Evolutionary conservation across 2,329 filamentous ascomycete genomes (phyloP), one percentile per base, ranked within the genome.

Genomic region (Hymenoscyphus scutula): DNA sequence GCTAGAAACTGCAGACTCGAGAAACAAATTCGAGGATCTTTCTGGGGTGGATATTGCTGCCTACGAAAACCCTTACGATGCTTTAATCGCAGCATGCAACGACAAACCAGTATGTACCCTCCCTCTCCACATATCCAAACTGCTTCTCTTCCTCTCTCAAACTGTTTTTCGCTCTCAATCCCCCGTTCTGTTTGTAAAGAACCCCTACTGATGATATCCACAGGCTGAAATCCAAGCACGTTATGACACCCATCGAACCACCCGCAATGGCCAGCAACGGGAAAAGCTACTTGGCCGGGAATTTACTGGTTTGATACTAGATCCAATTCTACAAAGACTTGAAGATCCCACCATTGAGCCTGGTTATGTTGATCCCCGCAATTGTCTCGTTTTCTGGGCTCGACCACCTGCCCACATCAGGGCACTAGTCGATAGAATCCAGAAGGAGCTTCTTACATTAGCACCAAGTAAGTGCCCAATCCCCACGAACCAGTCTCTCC

Each of bases 301-400:
- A 34, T 96, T 94, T 69, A 73, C 80, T 1, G 89, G 89, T 62
- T 84, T 96, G 70, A 84, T 85, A 56, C 82, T 94, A 58, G 94
- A 98, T 72, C 85, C 88, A 1, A 87, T 91, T 61, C 82, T 97
- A 0, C 78, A 87, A 57, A 87, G 88, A 61, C 78, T 97, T 34
- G 83, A 89, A 68, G 81, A 88, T 53, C 83, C 83, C 1, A 76
- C 81, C 0, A 77, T 88, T 38, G 82, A 91, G 66, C 88, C 87
- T 0, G 85, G 84, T 0, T 96, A 89, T 73, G 75, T 80, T 58
- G 94, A 98, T 73, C 84, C 85, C 51, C 82, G 94, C 48, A 83
- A 97, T 71, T 96, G 93, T 73, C 80, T 97, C 11, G 90, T 92
- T 0, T 88, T 97, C 72, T 97, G 92, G 92, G 91, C 90, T 3